Conservation (phyloP, 225 moss, liverwort and hornwort genomes). For the Neckera pumila region DNA sequence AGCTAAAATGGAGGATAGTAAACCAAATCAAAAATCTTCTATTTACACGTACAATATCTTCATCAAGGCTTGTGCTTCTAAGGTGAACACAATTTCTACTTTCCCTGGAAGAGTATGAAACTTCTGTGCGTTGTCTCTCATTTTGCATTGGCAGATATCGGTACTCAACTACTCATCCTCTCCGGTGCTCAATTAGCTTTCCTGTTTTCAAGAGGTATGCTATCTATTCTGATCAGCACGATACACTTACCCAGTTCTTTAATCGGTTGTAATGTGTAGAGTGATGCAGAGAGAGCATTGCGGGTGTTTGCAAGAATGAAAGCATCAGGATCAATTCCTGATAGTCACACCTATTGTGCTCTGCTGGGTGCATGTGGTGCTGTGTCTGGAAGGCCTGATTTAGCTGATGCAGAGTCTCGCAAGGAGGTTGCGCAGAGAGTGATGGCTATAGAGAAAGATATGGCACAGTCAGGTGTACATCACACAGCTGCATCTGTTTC, state of each 20-base stretch:
- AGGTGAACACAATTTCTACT: slow-evolving; percentile 20
- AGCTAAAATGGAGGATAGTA: slow-evolving; percentile 68
- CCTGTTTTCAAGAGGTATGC: not conserved
- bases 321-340: slow-evolving; percentile 48
- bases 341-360: slow-evolving; percentile 75
- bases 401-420: slow-evolving; percentile 62
- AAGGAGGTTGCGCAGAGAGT: slow-evolving; percentile 76
- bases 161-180: not conserved
- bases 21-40: slow-evolving; percentile 52
- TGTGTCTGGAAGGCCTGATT: slow-evolving; percentile 45
- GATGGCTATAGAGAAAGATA: slow-evolving; percentile 85
- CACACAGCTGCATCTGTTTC: slow-evolving; percentile 76
- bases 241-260: not conserved
- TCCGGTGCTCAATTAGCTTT: not conserved
- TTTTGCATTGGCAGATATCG: not conserved
- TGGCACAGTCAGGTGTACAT: slow-evolving; percentile 67
- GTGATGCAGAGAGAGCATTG: slow-evolving; percentile 71
- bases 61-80: slow-evolving; percentile 67
- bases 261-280: slow-evolving; percentile 37
- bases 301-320: slow-evolving; percentile 90
- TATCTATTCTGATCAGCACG: not conserved
- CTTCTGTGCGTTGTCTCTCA: not conserved
- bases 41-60: slow-evolving; percentile 78
- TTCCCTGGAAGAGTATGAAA: not conserved
- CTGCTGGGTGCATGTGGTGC: slow-evolving; percentile 62